Evolutionary conservation across 202 grass and related monocot genomes (phyloP).

Genomic region (Setaria viridis): DNA sequence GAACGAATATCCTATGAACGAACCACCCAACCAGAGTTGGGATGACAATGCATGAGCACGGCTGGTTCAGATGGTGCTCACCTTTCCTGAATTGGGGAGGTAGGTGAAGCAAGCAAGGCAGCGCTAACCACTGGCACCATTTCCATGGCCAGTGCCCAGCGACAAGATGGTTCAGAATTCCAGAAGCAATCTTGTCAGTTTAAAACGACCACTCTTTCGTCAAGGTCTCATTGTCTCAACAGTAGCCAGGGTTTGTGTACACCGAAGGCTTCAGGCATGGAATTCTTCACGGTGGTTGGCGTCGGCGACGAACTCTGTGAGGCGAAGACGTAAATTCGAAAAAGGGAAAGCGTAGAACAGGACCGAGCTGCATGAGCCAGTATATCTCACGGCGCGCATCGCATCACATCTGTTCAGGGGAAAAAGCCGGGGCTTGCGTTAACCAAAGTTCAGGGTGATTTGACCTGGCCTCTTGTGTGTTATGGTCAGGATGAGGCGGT

Average conservation of each 20-base stretch:
- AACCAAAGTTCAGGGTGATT: neutral
- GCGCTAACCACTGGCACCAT: neutral
- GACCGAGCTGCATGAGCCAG: neutral
- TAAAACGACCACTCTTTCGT: conserved; percentile 1
- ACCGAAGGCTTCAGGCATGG: neutral
- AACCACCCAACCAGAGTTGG: neutral
- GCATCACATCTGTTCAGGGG: neutral
- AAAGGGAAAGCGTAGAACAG: neutral
- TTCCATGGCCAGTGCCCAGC: neutral
- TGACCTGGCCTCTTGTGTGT: conserved; percentile 10
- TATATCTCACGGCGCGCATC: neutral
- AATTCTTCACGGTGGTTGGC: conserved; percentile 1
- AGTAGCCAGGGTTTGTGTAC: neutral
- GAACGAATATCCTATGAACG: conserved; percentile 23
- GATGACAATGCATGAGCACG: neutral
- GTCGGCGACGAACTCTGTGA: neutral
- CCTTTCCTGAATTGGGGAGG: conserved; percentile 4
- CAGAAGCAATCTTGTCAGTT: neutral
- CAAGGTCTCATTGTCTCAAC: neutral
- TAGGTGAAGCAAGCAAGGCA: conserved; percentile 10
- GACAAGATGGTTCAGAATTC: neutral
- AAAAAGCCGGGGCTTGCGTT: neutral
- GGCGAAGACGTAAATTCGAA: neutral
- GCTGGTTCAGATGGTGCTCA: neutral
- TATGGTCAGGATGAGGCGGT: neutral